Conservation (phyloP, 371 early-diverging fungal species). For the Saksenaea vasiformis region DNA sequence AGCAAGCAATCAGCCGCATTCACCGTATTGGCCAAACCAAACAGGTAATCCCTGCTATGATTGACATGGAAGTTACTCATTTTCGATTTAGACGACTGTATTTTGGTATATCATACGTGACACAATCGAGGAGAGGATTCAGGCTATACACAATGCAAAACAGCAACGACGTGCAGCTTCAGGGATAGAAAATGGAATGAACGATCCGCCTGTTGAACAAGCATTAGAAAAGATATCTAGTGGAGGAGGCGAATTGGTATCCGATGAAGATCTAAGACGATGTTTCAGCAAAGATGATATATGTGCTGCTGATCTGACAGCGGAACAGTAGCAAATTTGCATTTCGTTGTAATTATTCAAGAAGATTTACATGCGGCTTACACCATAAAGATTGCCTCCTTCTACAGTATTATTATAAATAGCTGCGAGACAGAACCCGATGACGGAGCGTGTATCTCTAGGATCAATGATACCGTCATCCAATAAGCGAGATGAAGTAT, state of each 20-base stretch:
- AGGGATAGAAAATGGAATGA: neutral
- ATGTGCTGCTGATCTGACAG: neutral
- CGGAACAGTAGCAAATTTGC: no score
- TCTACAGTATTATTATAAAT: constrained; percentile 60
- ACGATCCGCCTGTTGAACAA: neutral
- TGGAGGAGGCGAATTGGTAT: constrained; percentile 25
- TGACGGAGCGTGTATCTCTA: constrained; percentile 62
- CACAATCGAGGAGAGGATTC: constrained; percentile 45
- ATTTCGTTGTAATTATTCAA: neutral
- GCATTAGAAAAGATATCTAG: constrained; percentile 6
- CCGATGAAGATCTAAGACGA: constrained; percentile 22
- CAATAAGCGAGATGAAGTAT: constrained; percentile 67
- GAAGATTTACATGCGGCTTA: constrained; percentile 67
- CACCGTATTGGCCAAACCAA: constrained; percentile 97
- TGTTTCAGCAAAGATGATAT: constrained; percentile 13
- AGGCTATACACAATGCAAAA: constrained; percentile 36
- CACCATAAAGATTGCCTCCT: constrained; percentile 71
- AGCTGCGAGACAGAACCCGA: constrained; percentile 65
- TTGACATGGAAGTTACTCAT: constrained; percentile 7
- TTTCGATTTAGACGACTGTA: constrained; percentile 18
- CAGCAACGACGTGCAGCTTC: neutral
- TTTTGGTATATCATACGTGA: constrained; percentile 32
- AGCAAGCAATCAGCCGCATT: constrained; percentile 77
- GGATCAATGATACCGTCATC: constrained; percentile 76
- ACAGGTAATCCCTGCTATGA: constrained; percentile 66